Evolutionary conservation across 257 asterid genomes (phyloP).

Genomic region (Verbascum thapsus): DNA sequence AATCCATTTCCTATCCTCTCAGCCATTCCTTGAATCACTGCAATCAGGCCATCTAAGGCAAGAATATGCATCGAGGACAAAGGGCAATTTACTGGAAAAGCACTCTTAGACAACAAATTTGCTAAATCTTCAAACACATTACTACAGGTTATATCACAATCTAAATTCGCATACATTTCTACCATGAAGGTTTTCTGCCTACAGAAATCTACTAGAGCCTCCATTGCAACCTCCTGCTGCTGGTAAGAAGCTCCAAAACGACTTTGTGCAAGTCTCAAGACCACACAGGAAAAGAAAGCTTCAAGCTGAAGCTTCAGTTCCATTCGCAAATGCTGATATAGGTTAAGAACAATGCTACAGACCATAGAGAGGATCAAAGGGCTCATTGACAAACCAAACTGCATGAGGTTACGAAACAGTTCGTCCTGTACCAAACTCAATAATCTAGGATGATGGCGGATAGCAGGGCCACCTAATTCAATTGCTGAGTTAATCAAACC

Average conservation of each 20-base stretch:
- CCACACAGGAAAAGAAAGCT: slow-evolving; percentile 94
- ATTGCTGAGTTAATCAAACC: slow-evolving; percentile 93
- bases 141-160: slow-evolving; percentile 93
- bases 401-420: slow-evolving; percentile 86
- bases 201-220: slow-evolving; percentile 95
- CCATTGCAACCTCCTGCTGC: slow-evolving; percentile 99
- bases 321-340: slow-evolving; percentile 79
- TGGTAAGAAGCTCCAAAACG: slow-evolving; percentile 90
- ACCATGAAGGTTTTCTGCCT: slow-evolving; percentile 91
- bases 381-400: slow-evolving; percentile 87
- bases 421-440: slow-evolving; percentile 93
- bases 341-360: slow-evolving; percentile 87
- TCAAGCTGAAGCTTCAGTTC: slow-evolving; percentile 92
- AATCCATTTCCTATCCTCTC: slow-evolving; percentile 93
- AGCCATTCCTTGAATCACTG: slow-evolving; percentile 99
- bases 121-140: slow-evolving; percentile 97
- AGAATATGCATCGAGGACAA: slow-evolving; percentile 96
- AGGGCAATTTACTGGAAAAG: slow-evolving; percentile 94
- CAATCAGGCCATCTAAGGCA: slow-evolving; percentile 95
- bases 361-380: slow-evolving; percentile 94
- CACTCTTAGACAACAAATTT: slow-evolving; percentile 86
- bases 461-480: slow-evolving; percentile 86
- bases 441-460: slow-evolving; percentile 72
- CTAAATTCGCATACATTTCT: slow-evolving; percentile 91
- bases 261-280: slow-evolving; percentile 88